These are phyloP conservation scores for Pseudotsuga menziesii DNA, from an alignment of 75 land plant species.

Conservation along the genomic window DNA sequence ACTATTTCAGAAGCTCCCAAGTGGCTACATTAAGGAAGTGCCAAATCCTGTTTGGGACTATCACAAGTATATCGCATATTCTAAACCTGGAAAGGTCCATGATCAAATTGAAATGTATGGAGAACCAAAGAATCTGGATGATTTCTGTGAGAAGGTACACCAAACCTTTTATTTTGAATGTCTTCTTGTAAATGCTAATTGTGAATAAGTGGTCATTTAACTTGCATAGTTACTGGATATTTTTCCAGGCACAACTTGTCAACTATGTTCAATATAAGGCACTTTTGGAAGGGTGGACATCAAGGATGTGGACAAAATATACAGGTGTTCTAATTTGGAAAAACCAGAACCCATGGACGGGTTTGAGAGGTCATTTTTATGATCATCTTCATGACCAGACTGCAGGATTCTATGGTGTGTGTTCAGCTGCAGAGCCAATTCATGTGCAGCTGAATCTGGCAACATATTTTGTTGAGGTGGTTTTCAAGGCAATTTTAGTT, in stretches of 20 bases:
- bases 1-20: conserved; percentile 29
- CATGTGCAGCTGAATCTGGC: conserved; percentile 91
- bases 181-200: neutral
- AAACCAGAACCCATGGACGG: conserved; percentile 98
- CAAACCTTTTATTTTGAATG: neutral
- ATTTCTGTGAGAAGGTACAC: conserved; percentile 90
- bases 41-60: conserved; percentile 88
- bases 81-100: conserved; percentile 75
- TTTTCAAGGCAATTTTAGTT: neutral
- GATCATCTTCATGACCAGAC: conserved; percentile 88
- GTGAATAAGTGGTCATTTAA: neutral
- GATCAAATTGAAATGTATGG: conserved; percentile 78
- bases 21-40: conserved; percentile 63
- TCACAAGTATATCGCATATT: conserved; percentile 92
- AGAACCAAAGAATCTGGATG: conserved; percentile 62
- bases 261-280: conserved; percentile 91
- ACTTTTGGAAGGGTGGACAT: conserved; percentile 85
- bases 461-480: conserved; percentile 79
- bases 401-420: conserved; percentile 84
- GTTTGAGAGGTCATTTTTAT: conserved; percentile 96
- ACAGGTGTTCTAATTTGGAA: conserved; percentile 95
- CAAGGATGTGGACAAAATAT: conserved; percentile 91
- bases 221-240: neutral
- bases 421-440: conserved; percentile 81
- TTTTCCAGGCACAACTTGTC: conserved; percentile 85